Base-by-base conservation (phyloP, 306 rosid genomes). In the Neltuma alba region DNA sequence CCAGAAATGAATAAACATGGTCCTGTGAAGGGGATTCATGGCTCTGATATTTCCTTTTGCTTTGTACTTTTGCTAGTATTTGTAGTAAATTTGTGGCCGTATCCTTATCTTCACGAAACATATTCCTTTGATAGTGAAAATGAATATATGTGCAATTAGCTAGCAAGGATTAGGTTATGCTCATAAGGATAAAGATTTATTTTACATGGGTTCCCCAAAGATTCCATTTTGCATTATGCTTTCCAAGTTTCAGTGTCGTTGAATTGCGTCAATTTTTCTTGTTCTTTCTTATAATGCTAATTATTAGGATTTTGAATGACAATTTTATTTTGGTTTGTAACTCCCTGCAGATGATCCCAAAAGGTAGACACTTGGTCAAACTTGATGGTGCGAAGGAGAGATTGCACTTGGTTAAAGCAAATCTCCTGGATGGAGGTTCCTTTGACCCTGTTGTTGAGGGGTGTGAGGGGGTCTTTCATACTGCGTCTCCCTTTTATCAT, bases 351-450 rank as follows among this genome's bases (percentile, higher is more conserved):
- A 69, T 69, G 74, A 69, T 69, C 74, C 74, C 42, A 25, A 42
- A 69, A 69, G 74, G 74, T 69, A 7, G 57, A 7, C 74, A 69
- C 33, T 41, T 69, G 74, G 37, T 69, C 23, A 25, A 69, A 27
- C 74, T 69, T 69, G 57, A 42, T 69, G 74, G 74, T 41, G 74
- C 74, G 20, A 69, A 69, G 55, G 74, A 69, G 74, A 69, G 74
- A 42, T 15, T 69, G 74, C 74, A 42, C 20, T 48, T 69, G 23
- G 15, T 42, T 41, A 69, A 69, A 42, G 74, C 74, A 69, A 69
- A 69, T 42, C 74, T 69, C 55, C 23, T 69, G 23, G 74, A 69
- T 12, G 74, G 27, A 42, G 74, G 74, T 69, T 69, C 74, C 23
- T 69, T 69, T 69, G 74, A 69, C 57, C 3, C 38, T 41, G 54